Percentiles rank a stretch among this genome's conserved stretches.
phyloP scores from a whole-genome alignment of 192 early-diverging fungal species.

The Dissophora globulifera region DNA sequence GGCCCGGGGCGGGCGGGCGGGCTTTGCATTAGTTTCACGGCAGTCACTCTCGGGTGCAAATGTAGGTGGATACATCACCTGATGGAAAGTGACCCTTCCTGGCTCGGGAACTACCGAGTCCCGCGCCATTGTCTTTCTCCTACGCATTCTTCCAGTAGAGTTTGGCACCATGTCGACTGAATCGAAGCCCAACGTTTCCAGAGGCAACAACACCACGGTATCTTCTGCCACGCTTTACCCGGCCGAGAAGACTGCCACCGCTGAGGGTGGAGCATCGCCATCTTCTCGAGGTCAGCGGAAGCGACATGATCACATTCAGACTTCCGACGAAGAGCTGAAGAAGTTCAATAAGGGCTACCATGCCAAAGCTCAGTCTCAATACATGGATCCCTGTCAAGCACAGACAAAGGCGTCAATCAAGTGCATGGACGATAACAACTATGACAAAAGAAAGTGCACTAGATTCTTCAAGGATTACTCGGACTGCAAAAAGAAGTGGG shows the following conservation, averaged over 20 bases:
- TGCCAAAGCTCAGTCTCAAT: constrained; percentile 61
- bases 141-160: no score
- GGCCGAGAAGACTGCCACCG: not conserved
- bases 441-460: constrained; percentile 60
- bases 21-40: no score
- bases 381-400: constrained; percentile 62
- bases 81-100: no score
- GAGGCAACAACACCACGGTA: constrained; percentile 19
- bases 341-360: constrained; percentile 56
- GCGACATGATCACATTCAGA: constrained; percentile 41
- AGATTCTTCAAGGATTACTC: constrained; percentile 62
- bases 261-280: not conserved
- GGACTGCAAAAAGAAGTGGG: constrained; percentile 71
- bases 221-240: not conserved
- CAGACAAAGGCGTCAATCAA: constrained; percentile 63
- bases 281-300: constrained; percentile 10
- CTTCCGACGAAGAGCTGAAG: constrained; percentile 48
- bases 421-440: constrained; percentile 65
- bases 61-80: no score
- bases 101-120: no score
- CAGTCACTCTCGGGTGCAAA: no score
- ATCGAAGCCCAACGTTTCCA: not conserved
- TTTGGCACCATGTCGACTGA: constrained; percentile 8
- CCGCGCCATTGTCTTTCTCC: no score
- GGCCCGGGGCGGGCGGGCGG: no score